Evolutionary conservation across 2,329 filamentous ascomycete genomes (phyloP), one percentile per base, ranked within the genome.

Genomic region (Exophiala spinifera): DNA sequence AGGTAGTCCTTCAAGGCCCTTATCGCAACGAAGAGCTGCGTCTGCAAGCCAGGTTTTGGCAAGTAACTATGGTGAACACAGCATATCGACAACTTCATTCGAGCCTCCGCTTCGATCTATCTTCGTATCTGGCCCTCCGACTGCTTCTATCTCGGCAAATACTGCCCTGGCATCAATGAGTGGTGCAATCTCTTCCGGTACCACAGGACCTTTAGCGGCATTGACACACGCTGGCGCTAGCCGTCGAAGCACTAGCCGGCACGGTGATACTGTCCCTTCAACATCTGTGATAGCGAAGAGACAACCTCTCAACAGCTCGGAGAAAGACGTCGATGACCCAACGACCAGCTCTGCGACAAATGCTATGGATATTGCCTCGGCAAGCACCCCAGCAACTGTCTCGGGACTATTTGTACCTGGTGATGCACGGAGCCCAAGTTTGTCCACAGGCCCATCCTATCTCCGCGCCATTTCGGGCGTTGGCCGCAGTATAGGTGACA

Each of bases 301-400:
- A 37, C 60, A 62, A 37, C 51, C 63, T 33, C 51, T 66, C 10
- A 62, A 65, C 25, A 57, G 58, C 46, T 57, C 62, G 8, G 66
- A 70, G 53, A 70, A 70, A 46, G 67, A 70, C 53, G 60, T 66
- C 15, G 67, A 70, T 55, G 67, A 70, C 46, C 64, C 67, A 4
- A 57, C 58, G 14, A 53, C 44, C 25, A 60, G 45, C 21, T 46
- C 59, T 7, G 28, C 49, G 4, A 58, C 60, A 21, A 51, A 50
- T 43, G 17, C 43, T n/a, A 52, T 40, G 31, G 60, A 56, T 59
- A 55, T 47, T 49, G 53, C 39, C 17, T 28, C 48, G 17, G 54
- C 52, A 11, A 63, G 61, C 36, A 66, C 66, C n/a, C 65, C 67
- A 10, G 62, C 62, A 4, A 60, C 64, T 8, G 57, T 69, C 34